Evolutionary conservation across 2,329 filamentous ascomycete species (phyloP), one percentile per base, ranked within the genome.

Genomic region (Microdochium paspali): DNA sequence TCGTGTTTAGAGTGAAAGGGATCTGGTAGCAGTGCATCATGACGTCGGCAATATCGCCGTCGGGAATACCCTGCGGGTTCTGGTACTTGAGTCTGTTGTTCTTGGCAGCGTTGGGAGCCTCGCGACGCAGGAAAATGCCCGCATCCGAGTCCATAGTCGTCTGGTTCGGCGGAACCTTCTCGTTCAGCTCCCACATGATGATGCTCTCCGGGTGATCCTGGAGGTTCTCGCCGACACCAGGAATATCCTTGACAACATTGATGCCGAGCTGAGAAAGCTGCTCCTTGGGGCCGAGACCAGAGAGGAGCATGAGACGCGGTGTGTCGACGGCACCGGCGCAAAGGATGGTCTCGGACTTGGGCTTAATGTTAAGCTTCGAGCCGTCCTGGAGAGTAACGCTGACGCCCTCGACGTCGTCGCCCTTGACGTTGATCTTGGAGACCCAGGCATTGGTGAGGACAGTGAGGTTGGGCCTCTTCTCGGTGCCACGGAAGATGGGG

Each of bases 21-120:
- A 95, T 94, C 69, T 95, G 90, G 73, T 95, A 95, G 77, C 89
- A 95, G 72, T 95, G 89, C 85, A 93, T 93, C 90, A 95, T 95
- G 59, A 94, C 70, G 61, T 95, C 90, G 53, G 85, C 86, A 47
- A 87, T 83, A 51, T 85, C 78, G 46, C 85, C 85, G 56, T 94
- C 88, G 2, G 69, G 63, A 35, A 77, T 60, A 5, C 62, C 66
- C n/a, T 66, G 59, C 15, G 74, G 71, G 53, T 73, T 76, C 53
- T 74, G 73, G 6, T 69, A 64, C 12, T 61, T 62, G 35, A 7
- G 15, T 9, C 18, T 15, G 51, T 68, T 66, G 52, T 70, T 69
- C 48, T 78, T 78, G 3, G 75, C 78, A 2, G 87, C 85, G 60
- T 90, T 82, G 56, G 79, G 72, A 13, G 74, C 63, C 66, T 94